Evolutionary conservation across 2,329 filamentous ascomycete species (phyloP), one percentile per base, ranked within the genome.

Genomic region (Xylaria sp.): DNA sequence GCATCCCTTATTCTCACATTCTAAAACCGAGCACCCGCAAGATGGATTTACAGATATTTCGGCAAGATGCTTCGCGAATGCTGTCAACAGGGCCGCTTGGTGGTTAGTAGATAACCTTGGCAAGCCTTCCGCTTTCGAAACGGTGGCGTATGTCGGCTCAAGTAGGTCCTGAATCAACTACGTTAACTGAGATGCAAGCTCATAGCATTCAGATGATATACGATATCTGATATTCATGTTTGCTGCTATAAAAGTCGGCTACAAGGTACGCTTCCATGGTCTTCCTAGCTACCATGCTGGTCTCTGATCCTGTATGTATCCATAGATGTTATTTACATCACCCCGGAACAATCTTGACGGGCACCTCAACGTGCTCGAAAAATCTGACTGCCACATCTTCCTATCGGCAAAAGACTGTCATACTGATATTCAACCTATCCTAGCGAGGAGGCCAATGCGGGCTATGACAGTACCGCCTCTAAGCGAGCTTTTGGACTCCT

Each of bases 301-400:
- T 11, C 35, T 11, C 35, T 15, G 14, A 3, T 25, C 17, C 31
- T 46, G 19, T n/a, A 46, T 38, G 4, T 25, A 3, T 25, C 2
- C 12, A 5, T 28, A 58, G 55, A 58, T 58, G 55, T 46, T 57
- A 17, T 51, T 57, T 23, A 51, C 45, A 1, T 57, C 55, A 37
- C 55, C 45, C 25, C 45, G 55, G 46, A 57, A 57, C 51, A 42
- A 57, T 45, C 25, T 57, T 2, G 55, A 57, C 5, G 55, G 45
- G 19, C 55, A 57, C 23, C 55, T 57, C 11, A 57, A 57, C n/a
- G 45, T 57, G 8, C 46, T 57, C 37, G 55, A 50, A 3, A 57
- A 57, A 15, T 33, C 55, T 6, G 19, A 57, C 35, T 51, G 55
- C 35, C 35, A 38, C 3, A 35, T 57, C n/a, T 43, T 57, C 35